These are phyloP conservation scores for Kernera saxatilis DNA, from an alignment of 345 rosid species.

Conservation along the genomic window DNA sequence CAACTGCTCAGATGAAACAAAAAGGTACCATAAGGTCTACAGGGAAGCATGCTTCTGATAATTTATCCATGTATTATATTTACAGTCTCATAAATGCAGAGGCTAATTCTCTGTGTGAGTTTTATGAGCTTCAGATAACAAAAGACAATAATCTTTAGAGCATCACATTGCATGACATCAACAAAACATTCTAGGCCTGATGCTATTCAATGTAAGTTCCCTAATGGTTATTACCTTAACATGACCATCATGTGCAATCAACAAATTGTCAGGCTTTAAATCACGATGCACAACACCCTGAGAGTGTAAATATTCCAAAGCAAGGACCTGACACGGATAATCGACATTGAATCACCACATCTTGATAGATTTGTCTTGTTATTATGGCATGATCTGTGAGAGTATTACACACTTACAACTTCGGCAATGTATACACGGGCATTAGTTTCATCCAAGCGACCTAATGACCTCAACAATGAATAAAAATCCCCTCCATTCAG, in stretches of 20 bases:
- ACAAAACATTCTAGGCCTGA: constrained; percentile 15
- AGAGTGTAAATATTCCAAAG: constrained; percentile 83
- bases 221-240: constrained; percentile 57
- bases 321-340: constrained; percentile 65
- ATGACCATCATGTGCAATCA: constrained; percentile 98
- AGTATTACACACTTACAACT: constrained; percentile 62
- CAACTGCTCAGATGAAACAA: constrained; percentile 25
- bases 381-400: constrained; percentile 1
- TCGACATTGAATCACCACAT: background rate
- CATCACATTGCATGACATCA: constrained; percentile 40
- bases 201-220: constrained; percentile 14
- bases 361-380: constrained; percentile 8
- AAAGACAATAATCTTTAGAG: background rate
- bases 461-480: constrained; percentile 71
- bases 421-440: constrained; percentile 95
- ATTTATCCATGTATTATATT: background rate
- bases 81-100: background rate
- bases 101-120: background rate
- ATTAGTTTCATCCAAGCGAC: constrained; percentile 82
- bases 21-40: background rate
- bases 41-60: background rate
- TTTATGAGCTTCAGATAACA: background rate
- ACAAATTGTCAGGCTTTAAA: constrained; percentile 93
- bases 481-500: constrained; percentile 91
- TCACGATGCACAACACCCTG: constrained; percentile 91